Conservation (phyloP, 2,329 filamentous ascomycete genomes). For the Trichoderma sp. region DNA sequence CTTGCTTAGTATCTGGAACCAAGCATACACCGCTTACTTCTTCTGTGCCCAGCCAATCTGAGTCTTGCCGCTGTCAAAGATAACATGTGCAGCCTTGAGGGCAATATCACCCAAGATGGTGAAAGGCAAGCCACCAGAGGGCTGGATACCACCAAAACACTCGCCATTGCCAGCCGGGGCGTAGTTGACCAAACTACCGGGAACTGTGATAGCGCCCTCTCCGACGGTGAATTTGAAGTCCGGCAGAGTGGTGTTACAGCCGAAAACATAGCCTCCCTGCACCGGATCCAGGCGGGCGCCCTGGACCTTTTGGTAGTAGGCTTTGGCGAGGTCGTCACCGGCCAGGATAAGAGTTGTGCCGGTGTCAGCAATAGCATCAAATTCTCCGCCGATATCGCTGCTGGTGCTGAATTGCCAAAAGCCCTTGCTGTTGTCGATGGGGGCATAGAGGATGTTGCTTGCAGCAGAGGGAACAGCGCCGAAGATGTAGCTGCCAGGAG, state of each 20-base stretch:
- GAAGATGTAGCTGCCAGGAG: constrained; percentile 66
- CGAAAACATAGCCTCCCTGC: constrained; percentile 45
- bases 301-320: constrained; percentile 45
- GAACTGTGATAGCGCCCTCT: constrained; percentile 52
- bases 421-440: constrained; percentile 58
- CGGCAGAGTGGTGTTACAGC: constrained; percentile 44
- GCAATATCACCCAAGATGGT: constrained; percentile 62
- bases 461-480: constrained; percentile 62
- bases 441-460: constrained; percentile 58
- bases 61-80: constrained; percentile 55
- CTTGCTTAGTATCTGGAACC: neutral
- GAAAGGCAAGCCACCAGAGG: constrained; percentile 41
- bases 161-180: constrained; percentile 41
- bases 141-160: constrained; percentile 68
- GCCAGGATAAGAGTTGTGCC: constrained; percentile 63
- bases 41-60: constrained; percentile 39
- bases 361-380: constrained; percentile 52
- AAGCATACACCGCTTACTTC: neutral
- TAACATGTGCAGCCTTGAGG: constrained; percentile 57
- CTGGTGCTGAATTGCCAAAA: constrained; percentile 53
- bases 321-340: constrained; percentile 47
- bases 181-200: constrained; percentile 52
- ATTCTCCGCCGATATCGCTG: constrained; percentile 25
- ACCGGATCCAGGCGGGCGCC: constrained; percentile 35
- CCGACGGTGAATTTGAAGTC: constrained; percentile 56